Evolutionary conservation across 176 grass and related monocot genomes (phyloP).

Genomic region (Tillandsia leiboldiana): DNA sequence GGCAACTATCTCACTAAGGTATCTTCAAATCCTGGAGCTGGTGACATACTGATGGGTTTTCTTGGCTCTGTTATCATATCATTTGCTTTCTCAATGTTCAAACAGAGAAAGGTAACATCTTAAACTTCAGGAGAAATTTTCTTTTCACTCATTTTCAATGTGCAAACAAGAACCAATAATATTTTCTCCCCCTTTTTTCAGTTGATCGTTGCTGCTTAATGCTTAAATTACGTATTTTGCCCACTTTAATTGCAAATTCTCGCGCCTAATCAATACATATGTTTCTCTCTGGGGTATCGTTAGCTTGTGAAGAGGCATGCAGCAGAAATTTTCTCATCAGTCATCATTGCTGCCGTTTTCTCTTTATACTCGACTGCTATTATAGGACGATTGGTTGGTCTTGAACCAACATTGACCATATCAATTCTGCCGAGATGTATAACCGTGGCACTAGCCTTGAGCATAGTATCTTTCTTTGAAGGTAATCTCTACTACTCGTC

Average conservation of each 20-base stretch:
- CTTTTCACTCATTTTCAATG: too few species aligned
- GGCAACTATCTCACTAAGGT: constrained; percentile 80
- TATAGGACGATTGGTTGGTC: constrained; percentile 48
- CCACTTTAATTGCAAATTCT: not conserved
- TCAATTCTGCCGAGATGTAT: constrained; percentile 87
- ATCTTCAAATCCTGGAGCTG: constrained; percentile 83
- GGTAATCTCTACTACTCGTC: constrained; percentile 27
- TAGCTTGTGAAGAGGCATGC: constrained; percentile 93
- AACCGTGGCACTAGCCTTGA: constrained; percentile 80
- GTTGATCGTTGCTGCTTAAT: not conserved
- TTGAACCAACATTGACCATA: constrained; percentile 67
- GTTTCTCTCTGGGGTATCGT: constrained; percentile 8
- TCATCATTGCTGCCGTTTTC: constrained; percentile 59
- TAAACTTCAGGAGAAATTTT: not conserved
- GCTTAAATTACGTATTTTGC: not conserved
- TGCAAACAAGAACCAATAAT: not conserved
- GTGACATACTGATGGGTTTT: constrained; percentile 89
- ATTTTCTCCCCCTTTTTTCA: not conserved
- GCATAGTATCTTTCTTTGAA: constrained; percentile 94
- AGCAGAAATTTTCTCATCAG: constrained; percentile 85
- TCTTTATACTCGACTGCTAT: constrained; percentile 85
- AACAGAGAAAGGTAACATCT: constrained; percentile 76
- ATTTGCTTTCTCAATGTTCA: constrained; percentile 95
- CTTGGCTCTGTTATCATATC: constrained; percentile 94
- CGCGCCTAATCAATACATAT: not conserved